Evolutionary conservation across 495 filamentous ascomycete species (phyloP), one percentile per base, ranked within the genome.

Genomic region (Aspergillus homomorphus): DNA sequence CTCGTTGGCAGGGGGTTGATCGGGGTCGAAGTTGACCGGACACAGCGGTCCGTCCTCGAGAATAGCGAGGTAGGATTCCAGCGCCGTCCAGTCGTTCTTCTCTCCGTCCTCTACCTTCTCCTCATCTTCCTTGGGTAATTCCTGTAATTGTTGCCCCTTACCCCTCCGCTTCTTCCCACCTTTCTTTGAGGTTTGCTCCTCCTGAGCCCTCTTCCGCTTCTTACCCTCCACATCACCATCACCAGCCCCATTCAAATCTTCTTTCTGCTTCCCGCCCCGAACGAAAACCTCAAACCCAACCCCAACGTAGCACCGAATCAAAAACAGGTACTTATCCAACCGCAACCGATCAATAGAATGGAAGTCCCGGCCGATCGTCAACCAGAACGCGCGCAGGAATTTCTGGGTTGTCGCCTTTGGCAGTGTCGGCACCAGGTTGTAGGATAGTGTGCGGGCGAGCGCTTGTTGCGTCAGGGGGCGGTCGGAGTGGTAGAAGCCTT

Each of bases 401-500:
- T 75, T 74, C 53, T 79, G 74, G 8, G 77, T 57, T 14, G 73
- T 82, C 33, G 80, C 72, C 14, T 78, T 68, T 22, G 85, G 84
- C 30, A 96, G 80, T 16, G 84, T 75, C 52, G 80, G 76, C 42
- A 92, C 73, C 51, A 97, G 85, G 28, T 76, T 76, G 51, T 94
- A 90, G 53, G 94, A 89, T 50, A 98, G 88, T 49, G 91, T 85
- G 55, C 77, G 73, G 66, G 87, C 86, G 50, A 98, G 88, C 30
- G 82, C 84, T 81, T 96, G 93, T 79, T 97, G 93, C 12, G 89
- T 85, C 58, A 87, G 77, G 19, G 91, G 88, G 51, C 89, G 89
- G 75, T 96, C 92, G 70, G 87, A 91, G 87, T 96, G 93, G 87
- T 90, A 96, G 71, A 96, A 84, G 74, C 83, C 83, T 87, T 44